A percentile compares a stretch with the other conserved stretches of the same genome.
Conservation (phyloP, 176 grass and related monocot genomes). For the Thinopyrum elongatum region DNA sequence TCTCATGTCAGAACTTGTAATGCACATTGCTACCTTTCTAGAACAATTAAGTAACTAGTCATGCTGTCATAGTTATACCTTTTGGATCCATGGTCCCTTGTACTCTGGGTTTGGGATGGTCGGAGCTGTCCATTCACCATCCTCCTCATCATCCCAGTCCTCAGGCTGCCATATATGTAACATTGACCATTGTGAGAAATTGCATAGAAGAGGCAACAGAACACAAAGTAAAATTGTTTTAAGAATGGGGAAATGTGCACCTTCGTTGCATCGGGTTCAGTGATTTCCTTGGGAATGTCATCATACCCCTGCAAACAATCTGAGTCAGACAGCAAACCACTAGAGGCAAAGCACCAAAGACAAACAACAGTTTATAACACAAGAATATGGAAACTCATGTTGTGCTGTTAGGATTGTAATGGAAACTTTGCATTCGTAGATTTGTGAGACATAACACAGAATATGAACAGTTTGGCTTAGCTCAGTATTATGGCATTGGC, state of each 20-base stretch:
- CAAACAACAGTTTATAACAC: neutral
- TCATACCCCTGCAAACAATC: constrained; percentile 58
- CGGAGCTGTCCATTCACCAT: constrained; percentile 91
- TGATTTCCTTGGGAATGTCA: constrained; percentile 68
- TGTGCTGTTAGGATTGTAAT: neutral
- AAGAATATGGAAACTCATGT: neutral
- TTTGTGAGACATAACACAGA: neutral
- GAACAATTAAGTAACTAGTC: neutral
- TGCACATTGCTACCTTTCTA: neutral
- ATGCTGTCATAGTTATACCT: constrained; percentile 39
- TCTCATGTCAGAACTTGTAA: neutral
- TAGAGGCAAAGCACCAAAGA: neutral
- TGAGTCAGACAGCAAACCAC: neutral
- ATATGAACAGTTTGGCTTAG: neutral
- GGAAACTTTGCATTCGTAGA: neutral
- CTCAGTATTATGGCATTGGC: neutral
- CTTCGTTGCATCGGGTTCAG: constrained; percentile 62
- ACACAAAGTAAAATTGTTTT: neutral
- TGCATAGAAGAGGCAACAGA: neutral
- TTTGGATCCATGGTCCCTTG: constrained; percentile 88
- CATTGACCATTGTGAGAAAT: neutral
- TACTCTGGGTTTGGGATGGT: constrained; percentile 95
- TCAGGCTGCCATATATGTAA: constrained; percentile 54
- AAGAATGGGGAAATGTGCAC: constrained; percentile 22
- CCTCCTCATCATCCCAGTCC: constrained; percentile 96